Conservation (phyloP, 2,329 filamentous ascomycete species). For the Ceratocystis alfenasii region DNA sequence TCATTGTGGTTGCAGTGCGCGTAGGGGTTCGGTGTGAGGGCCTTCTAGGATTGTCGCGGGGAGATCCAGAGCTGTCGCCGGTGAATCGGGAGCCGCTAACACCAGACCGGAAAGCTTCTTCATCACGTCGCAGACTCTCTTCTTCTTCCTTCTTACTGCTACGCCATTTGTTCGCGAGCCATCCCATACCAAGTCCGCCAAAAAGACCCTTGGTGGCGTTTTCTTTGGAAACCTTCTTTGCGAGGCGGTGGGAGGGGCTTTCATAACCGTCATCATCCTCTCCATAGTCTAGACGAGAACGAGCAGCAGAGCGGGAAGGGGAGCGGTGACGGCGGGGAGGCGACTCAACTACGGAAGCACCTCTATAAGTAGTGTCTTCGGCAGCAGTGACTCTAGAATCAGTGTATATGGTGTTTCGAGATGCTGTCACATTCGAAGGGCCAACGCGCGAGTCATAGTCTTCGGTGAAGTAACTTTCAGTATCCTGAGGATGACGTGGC, state of each 20-base stretch:
- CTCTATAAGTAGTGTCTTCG: slow-evolving; percentile 18
- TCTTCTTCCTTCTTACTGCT: slow-evolving; percentile 42
- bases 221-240: slow-evolving; percentile 18
- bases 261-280: slow-evolving; percentile 23
- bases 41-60: slow-evolving; percentile 25
- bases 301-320: slow-evolving; percentile 27
- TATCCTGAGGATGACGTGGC: slow-evolving; percentile 30
- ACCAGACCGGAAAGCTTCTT: slow-evolving; percentile 48
- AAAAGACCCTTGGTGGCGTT: slow-evolving; percentile 45
- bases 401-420: slow-evolving; percentile 19
- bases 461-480: slow-evolving; percentile 43
- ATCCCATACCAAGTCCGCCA: slow-evolving; percentile 54
- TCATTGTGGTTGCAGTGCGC: slow-evolving; percentile 14
- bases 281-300: slow-evolving; percentile 30
- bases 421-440: slow-evolving; percentile 16
- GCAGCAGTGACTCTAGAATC: slow-evolving; percentile 18
- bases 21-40: slow-evolving; percentile 23
- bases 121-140: slow-evolving; percentile 32
- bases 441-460: slow-evolving; percentile 44
- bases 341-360: slow-evolving; percentile 11
- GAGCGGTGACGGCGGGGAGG: slow-evolving; percentile 18
- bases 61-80: slow-evolving; percentile 46
- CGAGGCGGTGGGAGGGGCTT: slow-evolving; percentile 48
- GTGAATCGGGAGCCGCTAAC: slow-evolving; percentile 54
- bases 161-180: slow-evolving; percentile 54